phyloP scores from a whole-genome alignment of 805 yeast genomes.

The Hanseniaspora occidentalis region DNA sequence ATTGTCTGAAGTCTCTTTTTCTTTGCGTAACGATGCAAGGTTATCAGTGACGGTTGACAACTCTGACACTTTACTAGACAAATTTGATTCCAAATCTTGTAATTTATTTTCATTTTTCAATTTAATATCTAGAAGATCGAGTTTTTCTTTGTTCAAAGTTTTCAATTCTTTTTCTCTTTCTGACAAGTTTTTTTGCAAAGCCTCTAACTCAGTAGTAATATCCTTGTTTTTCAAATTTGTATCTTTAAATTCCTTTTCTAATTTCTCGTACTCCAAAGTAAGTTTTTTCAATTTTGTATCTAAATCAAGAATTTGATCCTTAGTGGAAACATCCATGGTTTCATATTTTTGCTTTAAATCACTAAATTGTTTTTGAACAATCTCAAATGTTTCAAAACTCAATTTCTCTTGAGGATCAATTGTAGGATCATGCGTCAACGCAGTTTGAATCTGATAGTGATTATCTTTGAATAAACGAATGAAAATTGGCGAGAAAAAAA shows the following conservation, averaged over 20 bases:
- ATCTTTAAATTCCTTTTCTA: slow-evolving; percentile 7
- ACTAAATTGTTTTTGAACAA: slow-evolving; percentile 27
- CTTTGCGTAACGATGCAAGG: slow-evolving; percentile 17
- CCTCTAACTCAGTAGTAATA: slow-evolving; percentile 12
- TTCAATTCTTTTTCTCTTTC: slow-evolving; percentile 11
- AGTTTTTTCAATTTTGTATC: slow-evolving; percentile 9
- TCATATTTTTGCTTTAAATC: slow-evolving; percentile 21
- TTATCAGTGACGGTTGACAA: slow-evolving; percentile 17
- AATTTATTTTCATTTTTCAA: slow-evolving; percentile 26
- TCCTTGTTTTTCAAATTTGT: slow-evolving; percentile 8
- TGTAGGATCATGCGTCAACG: slow-evolving; percentile 63
- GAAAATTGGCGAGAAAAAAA: slow-evolving; percentile 57
- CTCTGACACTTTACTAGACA: slow-evolving; percentile 9
- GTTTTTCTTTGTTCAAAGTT: slow-evolving; percentile 12
- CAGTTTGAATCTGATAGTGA: slow-evolving; percentile 50
- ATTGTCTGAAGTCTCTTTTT: slow-evolving; percentile 58
- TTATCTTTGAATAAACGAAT: slow-evolving; percentile 59
- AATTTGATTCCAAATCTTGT: slow-evolving; percentile 14
- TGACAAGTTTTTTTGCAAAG: slow-evolving; percentile 8
- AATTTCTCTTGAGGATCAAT: slow-evolving; percentile 57
- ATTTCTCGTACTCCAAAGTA: slow-evolving; percentile 7
- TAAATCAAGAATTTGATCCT: slow-evolving; percentile 13
- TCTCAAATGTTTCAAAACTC: slow-evolving; percentile 39
- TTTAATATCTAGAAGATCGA: slow-evolving; percentile 18
- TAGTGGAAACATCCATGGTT: slow-evolving; percentile 20